Evolutionary conservation across 2,329 filamentous ascomycete species (phyloP).

Genomic region (Phaeosphaeriaceae sp.): DNA sequence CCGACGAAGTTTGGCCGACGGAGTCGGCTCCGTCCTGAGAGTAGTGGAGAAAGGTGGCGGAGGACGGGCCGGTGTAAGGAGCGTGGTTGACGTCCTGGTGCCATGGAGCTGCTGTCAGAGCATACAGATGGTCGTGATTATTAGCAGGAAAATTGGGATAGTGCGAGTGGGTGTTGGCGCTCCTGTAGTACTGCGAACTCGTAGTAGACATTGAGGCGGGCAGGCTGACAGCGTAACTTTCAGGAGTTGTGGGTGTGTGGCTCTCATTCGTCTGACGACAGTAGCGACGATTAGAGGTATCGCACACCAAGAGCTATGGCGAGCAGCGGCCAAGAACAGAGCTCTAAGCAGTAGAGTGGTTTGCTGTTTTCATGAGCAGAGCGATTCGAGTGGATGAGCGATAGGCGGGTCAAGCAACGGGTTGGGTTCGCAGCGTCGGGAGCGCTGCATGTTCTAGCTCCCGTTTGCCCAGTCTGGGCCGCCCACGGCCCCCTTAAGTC

Average conservation of each 20-base stretch:
- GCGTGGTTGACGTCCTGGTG: conserved; percentile 24
- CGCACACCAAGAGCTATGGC: conserved; percentile 24
- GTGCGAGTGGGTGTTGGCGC: conserved; percentile 35
- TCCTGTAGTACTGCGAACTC: conserved; percentile 40
- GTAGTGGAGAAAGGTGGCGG: conserved; percentile 34
- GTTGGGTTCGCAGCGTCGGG: conserved; percentile 22
- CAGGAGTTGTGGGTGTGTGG: conserved; percentile 22
- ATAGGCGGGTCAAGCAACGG: conserved; percentile 30
- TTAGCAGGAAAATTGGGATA: conserved; percentile 29
- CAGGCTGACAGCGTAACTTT: conserved; percentile 34
- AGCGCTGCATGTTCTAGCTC: conserved; percentile 30
- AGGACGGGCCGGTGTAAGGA: conserved; percentile 33
- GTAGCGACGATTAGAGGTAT: conserved; percentile 18
- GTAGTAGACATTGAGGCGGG: conserved; percentile 38
- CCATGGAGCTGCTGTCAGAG: conserved; percentile 32
- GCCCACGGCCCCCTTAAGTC: conserved; percentile 6
- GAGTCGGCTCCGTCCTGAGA: conserved; percentile 31
- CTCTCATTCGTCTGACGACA: conserved; percentile 25
- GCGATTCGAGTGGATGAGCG: conserved; percentile 26
- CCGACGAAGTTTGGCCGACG: conserved; percentile 23
- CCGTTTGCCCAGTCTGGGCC: conserved; percentile 13
- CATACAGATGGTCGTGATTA: conserved; percentile 33
- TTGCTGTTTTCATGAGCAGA: conserved; percentile 24
- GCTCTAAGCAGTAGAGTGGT: conserved; percentile 23
- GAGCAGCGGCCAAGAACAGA: conserved; percentile 29